A percentile compares a stretch with the other conserved stretches of the same genome.
These are phyloP conservation scores for Sclerotinia glacialis DNA, from an alignment of 2,329 filamentous ascomycete genomes.

Conservation along the genomic window DNA sequence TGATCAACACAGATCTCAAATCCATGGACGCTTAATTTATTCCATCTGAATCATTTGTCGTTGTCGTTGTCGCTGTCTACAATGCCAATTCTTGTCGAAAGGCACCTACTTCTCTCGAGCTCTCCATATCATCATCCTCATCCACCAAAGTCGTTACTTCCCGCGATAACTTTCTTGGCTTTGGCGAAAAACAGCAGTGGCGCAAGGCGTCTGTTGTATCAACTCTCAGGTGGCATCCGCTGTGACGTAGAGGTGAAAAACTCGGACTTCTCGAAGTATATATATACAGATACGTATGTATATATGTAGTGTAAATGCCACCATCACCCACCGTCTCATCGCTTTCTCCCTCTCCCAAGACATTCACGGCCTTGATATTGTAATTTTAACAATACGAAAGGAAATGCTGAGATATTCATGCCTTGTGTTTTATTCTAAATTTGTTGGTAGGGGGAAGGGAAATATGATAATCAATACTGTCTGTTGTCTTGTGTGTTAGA, in stretches of 20 bases:
- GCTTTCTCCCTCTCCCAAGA: neutral
- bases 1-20: neutral
- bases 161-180: neutral
- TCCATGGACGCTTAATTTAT: neutral
- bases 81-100: neutral
- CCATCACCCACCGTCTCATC: neutral
- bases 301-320: neutral
- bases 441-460: neutral
- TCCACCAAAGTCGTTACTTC: neutral
- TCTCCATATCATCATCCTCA: neutral
- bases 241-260: neutral
- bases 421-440: neutral
- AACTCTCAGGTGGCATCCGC: neutral
- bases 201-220: neutral
- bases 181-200: neutral
- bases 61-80: neutral
- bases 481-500: no score
- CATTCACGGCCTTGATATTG: neutral
- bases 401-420: neutral
- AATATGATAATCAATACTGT: no score
- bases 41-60: no score
- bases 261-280: neutral
- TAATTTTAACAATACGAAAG: neutral
- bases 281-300: neutral
- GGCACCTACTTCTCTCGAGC: neutral